Conservation (phyloP, 805 yeast species). For the Dipodascus geniculatus region DNA sequence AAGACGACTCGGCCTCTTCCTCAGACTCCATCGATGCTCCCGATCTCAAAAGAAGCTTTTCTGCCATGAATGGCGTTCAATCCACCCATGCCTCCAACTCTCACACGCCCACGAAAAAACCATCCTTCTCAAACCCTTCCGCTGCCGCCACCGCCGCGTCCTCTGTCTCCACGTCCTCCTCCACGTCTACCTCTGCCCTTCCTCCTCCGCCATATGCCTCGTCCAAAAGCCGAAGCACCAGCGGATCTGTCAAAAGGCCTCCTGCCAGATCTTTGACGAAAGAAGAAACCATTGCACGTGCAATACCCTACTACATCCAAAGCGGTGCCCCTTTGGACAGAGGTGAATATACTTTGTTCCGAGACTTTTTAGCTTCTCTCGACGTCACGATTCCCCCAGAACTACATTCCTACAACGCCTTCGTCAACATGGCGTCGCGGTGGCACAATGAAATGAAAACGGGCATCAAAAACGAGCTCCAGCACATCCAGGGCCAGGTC, state of each 20-base stretch:
- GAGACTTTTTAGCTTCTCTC: not conserved
- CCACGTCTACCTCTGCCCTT: not conserved
- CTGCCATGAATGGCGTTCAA: not conserved
- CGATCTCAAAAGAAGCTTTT: not conserved
- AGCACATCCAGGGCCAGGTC: not conserved
- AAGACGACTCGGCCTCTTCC: not conserved
- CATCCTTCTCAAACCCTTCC: not conserved
- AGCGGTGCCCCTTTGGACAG: slow-evolving; percentile 1
- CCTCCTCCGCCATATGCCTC: not conserved
- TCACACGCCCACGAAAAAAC: not conserved
- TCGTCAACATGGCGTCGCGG: not conserved
- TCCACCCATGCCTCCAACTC: not conserved
- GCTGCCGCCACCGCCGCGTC: not conserved
- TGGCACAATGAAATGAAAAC: slow-evolving; percentile 1
- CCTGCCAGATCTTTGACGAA: not conserved
- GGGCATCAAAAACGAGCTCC: not conserved
- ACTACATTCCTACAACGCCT: not conserved
- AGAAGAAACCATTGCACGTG: slow-evolving; percentile 1
- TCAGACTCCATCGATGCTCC: not conserved
- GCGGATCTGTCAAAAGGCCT: not conserved
- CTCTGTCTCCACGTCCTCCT: not conserved
- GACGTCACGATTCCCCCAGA: not conserved
- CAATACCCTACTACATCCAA: not conserved
- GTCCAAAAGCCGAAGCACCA: not conserved
- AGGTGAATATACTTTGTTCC: not conserved